Evolutionary conservation across 2,329 filamentous ascomycete genomes (phyloP).

Genomic region (Botrytis byssoidea): DNA sequence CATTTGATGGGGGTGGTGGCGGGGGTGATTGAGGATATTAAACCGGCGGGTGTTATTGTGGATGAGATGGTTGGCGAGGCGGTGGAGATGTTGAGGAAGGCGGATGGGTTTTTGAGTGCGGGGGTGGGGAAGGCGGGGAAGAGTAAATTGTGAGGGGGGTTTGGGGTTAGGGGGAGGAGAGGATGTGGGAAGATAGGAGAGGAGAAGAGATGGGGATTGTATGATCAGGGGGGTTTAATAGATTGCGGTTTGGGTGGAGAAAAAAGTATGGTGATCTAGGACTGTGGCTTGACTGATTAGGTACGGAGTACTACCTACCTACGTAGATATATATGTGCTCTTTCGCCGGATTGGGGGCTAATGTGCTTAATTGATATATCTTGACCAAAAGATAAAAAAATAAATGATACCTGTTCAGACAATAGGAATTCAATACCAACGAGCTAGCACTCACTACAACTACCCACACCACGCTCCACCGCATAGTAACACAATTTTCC

Average conservation of each 20-base stretch:
- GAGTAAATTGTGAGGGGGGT: constrained; percentile 10
- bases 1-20: constrained; percentile 95
- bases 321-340: background rate
- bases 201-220: background rate
- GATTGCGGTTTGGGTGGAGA: background rate
- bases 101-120: constrained; percentile 34
- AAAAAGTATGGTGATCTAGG: background rate
- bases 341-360: background rate
- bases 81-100: constrained; percentile 62
- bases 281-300: background rate
- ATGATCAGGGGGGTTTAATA: background rate
- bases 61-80: constrained; percentile 84
- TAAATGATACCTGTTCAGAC: background rate
- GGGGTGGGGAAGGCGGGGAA: background rate
- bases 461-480: background rate
- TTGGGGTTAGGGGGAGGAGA: background rate
- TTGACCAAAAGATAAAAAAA: background rate
- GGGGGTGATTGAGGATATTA: constrained; percentile 70
- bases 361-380: background rate
- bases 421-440: background rate
- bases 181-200: no score
- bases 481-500: background rate
- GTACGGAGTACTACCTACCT: no score
- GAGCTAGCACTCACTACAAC: background rate
- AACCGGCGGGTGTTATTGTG: constrained; percentile 83